Percentiles rank a stretch among this genome's conserved stretches.
phyloP scores from a whole-genome alignment of 768 basidiomycete species.

The Botryobasidium botryosum region DNA sequence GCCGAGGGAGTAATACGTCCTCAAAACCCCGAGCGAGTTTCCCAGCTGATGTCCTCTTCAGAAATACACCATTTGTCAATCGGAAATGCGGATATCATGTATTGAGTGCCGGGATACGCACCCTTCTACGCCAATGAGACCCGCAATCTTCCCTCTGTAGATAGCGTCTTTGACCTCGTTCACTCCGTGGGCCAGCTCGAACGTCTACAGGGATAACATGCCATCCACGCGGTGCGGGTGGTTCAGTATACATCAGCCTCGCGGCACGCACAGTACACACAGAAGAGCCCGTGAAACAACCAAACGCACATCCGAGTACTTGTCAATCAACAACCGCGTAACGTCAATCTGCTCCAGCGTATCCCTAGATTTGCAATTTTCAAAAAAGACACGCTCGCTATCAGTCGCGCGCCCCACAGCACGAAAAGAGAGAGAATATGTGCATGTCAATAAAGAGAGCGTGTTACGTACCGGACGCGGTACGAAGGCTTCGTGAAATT shows the following conservation, averaged over 20 bases:
- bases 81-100: too few species aligned
- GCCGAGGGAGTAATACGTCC: constrained; percentile 69
- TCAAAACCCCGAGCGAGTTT: constrained; percentile 69
- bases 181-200: constrained; percentile 47
- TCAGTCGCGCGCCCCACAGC: too few species aligned
- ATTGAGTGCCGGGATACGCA: too few species aligned
- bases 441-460: too few species aligned
- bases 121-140: constrained; percentile 83
- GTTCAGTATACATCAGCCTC: too few species aligned
- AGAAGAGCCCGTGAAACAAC: too few species aligned
- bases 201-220: constrained; percentile 34
- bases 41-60: constrained; percentile 84
- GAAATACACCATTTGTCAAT: too few species aligned
- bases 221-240: too few species aligned
- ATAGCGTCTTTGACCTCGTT: constrained; percentile 47
- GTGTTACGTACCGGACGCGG: constrained; percentile 32
- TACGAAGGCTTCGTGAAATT: constrained; percentile 42
- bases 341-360: constrained; percentile 94
- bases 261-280: too few species aligned
- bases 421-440: too few species aligned
- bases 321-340: constrained; percentile 53
- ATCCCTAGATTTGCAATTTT: constrained; percentile 48
- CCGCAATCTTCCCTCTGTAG: constrained; percentile 59
- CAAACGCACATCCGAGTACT: constrained; percentile 52
- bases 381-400: too few species aligned